These are phyloP conservation scores for Gracilaria domingensis DNA, from an alignment of 23 red algal genomes.

Conservation along the genomic window DNA sequence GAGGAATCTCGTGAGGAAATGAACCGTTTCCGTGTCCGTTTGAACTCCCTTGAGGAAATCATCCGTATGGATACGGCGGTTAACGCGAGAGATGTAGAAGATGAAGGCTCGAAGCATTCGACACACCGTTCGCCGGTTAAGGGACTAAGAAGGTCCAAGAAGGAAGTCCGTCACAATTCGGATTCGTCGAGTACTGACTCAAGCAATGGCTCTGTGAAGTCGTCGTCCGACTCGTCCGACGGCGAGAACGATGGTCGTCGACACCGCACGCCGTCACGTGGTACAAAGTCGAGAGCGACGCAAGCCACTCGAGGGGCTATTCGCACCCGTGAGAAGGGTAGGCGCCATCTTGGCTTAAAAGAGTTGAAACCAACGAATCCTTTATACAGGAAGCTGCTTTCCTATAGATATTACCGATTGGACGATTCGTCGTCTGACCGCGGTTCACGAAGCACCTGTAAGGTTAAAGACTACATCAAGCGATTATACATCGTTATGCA, in stretches of 20 bases:
- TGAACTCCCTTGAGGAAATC: not conserved
- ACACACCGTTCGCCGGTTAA: not conserved
- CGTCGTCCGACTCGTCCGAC: not conserved
- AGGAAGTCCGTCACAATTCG: not conserved
- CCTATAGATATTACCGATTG: not conserved
- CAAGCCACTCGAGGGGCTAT: not conserved
- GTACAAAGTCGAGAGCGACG: too few species aligned
- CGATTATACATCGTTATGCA: too few species aligned
- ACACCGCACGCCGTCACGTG: too few species aligned
- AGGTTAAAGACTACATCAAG: conserved; percentile 14
- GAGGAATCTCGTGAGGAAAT: not conserved
- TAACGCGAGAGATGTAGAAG: not conserved
- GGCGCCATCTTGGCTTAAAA: not conserved
- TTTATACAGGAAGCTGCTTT: not conserved
- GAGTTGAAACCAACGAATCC: conserved; percentile 1
- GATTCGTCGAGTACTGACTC: not conserved
- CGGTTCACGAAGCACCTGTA: not conserved
- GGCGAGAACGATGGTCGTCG: too few species aligned
- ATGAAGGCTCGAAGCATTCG: not conserved
- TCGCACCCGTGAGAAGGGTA: not conserved
- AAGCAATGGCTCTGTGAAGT: not conserved
- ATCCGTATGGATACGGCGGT: not conserved
- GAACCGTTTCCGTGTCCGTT: not conserved
- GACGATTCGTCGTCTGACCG: not conserved
- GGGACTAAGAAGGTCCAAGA: not conserved